Evolutionary conservation across 1,139 yeast species (phyloP), one percentile per base, ranked within the genome.

Genomic region (Yamadazyma triangularis): DNA sequence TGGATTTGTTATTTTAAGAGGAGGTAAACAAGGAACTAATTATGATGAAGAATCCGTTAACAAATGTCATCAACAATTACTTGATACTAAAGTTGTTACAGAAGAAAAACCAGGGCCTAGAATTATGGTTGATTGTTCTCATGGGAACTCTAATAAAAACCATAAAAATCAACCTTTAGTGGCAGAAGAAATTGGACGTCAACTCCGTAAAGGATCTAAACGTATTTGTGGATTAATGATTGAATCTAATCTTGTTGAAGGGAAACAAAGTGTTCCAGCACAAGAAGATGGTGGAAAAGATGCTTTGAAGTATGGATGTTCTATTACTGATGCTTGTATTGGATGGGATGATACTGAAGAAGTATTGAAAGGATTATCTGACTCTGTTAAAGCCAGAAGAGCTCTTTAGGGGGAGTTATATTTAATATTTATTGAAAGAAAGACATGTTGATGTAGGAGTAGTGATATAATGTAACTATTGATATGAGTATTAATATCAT

Each of bases 101-200:
- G 65, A 62, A 13, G n/a, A n/a, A n/a, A n/a, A n/a, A n/a, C n/a
- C n/a, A n/a, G 70, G 64, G 25, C 78, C 83, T 48, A 75, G 93
- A 59, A 84, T 91, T 53, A 91, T 91, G 97, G 80, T 91, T 40
- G 98, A 91, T 62, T 91, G 97, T 57, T 88, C 96, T 25, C 98
- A 91, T 55, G 98, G 96, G 41, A 91, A 91, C 68, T 86, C 96
- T 29, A 77, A 71, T 53, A 91, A 91, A 59, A 80, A 91, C 61
- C 89, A 79, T 73, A 76, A 73, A 51, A 91, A 91, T 63, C 98
- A 91, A 67, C 96, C 97, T 28, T 76, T 73, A 57, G 98, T 89
- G n/a, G 88, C 95, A 13, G 73, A 76, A 13, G 75, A 67, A 32
- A 75, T 91, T 35, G 88, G 89, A 37, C 77, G 77, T 35, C 98